Base-by-base conservation (phyloP, 1,139 yeast genomes). In the Debaryomycetaceae sp. region DNA sequence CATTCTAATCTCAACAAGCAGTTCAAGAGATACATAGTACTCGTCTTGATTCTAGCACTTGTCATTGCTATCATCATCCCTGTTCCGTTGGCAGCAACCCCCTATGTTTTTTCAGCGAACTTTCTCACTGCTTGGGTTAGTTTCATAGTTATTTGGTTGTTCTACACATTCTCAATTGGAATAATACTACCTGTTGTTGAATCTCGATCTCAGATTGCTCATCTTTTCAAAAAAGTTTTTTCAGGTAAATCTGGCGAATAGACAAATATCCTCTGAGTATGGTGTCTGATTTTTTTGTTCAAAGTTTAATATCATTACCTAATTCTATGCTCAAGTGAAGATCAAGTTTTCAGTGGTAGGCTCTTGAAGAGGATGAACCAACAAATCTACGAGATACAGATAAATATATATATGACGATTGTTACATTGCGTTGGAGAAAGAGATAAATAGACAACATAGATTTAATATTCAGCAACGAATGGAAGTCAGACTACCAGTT, bases 81-180 rank as follows among this genome's bases (percentile, higher is more conserved):
- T 2, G 52, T 58, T 23, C 95, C 95, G 46, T 82, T 87, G 89
- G 87, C 83, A 59, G 96, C 95, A 36, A 60, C 83, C 1, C 71
- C 76, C 1, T 87, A 87, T 59, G 72, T 87, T 41, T 87, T 87
- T 65, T 80, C 87, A 44, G 81, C 76, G 62, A 64, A 62, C 44
- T 86, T 87, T 66, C 87, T 87, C 63, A 84, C 90, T 6, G 95
- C 93, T 44, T 87, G 95, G 95, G 76, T 87, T 45, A 78, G 74
- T 43, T 90, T 87, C 37, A 80, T 84, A 51, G 79, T 84, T 43
- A 79, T 84, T 49, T 84, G 91, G 91, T 69, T 84, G 40, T 81
- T 81, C 65, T 69, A 75, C 54, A 72, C 82, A 36, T 76, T 78
- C 0, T 69, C 75, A 52, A 67, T 78, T 49, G 88, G 84, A 27